phyloP scores from a whole-genome alignment of 2,329 filamentous ascomycete genomes.

The Colletotrichum sojae region DNA sequence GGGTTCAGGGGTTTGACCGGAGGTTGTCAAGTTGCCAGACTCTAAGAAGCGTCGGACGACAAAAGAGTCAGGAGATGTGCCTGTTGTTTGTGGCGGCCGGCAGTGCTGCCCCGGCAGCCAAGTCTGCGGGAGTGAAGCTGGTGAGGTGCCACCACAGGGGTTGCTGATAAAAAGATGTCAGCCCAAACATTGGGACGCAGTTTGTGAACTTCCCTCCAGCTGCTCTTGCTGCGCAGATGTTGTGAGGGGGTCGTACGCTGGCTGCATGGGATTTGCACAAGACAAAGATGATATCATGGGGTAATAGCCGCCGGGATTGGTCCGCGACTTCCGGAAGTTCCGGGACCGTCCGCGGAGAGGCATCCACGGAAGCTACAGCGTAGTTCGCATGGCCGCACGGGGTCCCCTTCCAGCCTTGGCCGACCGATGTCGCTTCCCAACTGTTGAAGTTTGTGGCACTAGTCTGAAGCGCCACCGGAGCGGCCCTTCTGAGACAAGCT shows the following conservation, averaged over 20 bases:
- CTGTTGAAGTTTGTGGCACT: not conserved
- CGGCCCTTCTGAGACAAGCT: constrained; percentile 18
- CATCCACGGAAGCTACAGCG: constrained; percentile 28
- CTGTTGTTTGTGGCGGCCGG: constrained; percentile 13
- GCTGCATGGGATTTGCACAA: constrained; percentile 21
- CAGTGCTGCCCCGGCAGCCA: not conserved
- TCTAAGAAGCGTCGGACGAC: constrained; percentile 3
- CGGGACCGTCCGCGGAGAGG: constrained; percentile 26
- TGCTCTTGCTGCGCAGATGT: not conserved
- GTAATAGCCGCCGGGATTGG: constrained; percentile 1
- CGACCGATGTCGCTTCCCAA: constrained; percentile 4
- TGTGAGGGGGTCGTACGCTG: constrained; percentile 2
- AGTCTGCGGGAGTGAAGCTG: not conserved
- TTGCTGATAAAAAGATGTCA: not conserved
- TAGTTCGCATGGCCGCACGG: constrained; percentile 22
- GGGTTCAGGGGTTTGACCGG: not conserved
- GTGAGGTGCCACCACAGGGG: constrained; percentile 9
- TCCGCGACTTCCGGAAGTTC: constrained; percentile 24
- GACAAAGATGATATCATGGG: constrained; percentile 23
- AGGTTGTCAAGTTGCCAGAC: not conserved
- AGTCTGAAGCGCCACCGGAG: constrained; percentile 10
- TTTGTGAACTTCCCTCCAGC: not conserved
- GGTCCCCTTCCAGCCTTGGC: not conserved
- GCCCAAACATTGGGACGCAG: constrained; percentile 1
- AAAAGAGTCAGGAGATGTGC: constrained; percentile 22